Conservation (phyloP, 164 flowering plant genomes). For the Warburgia ugandensis region DNA sequence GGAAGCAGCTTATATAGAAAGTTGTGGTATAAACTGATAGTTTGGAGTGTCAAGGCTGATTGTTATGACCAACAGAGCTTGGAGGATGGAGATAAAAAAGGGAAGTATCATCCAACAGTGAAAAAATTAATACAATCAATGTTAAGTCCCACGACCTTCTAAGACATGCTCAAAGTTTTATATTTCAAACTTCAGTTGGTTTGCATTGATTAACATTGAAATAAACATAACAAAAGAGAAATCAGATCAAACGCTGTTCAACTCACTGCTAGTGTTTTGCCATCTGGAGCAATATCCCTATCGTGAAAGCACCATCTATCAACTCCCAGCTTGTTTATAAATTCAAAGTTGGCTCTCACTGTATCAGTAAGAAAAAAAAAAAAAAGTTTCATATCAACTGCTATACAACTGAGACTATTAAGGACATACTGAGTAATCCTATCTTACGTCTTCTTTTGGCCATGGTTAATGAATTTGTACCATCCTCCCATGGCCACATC, state of each 20-base stretch:
- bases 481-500: slow-evolving; percentile 99
- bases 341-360: slow-evolving; percentile 99
- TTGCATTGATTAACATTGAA: no score
- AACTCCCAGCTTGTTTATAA: slow-evolving; percentile 85
- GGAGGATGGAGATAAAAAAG: no score
- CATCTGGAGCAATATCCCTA: slow-evolving; percentile 96
- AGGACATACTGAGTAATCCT: not conserved
- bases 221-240: not conserved
- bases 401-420: not conserved
- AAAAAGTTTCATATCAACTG: not conserved
- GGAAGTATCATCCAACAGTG: not conserved
- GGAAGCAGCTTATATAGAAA: no score
- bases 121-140: not conserved
- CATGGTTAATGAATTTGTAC: slow-evolving; percentile 90
- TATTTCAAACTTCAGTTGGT: no score
- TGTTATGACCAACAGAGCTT: no score
- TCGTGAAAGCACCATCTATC: slow-evolving; percentile 98
- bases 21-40: no score
- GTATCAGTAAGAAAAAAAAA: slow-evolving; percentile 13
- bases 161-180: no score
- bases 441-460: slow-evolving; percentile 93
- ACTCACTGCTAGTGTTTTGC: slow-evolving; percentile 64
- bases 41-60: no score
- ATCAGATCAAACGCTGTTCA: not conserved
- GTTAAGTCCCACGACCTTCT: no score